These are phyloP conservation scores for Exophiala lecanii-corni DNA, from an alignment of 2,329 filamentous ascomycete genomes.

Conservation along the genomic window DNA sequence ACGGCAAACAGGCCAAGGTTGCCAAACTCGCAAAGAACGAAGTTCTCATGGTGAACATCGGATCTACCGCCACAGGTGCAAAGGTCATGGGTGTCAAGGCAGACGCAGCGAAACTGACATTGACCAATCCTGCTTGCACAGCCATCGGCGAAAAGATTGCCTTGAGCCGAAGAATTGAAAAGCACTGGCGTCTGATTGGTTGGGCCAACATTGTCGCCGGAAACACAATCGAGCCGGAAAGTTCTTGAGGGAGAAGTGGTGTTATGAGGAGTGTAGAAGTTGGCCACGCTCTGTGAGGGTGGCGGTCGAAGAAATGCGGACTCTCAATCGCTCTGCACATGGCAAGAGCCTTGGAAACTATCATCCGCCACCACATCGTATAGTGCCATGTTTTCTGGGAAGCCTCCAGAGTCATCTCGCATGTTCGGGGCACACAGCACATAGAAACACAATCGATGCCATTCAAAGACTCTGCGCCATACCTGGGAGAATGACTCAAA, in stretches of 20 bases:
- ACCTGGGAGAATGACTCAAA: no score
- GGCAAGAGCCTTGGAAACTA: no score
- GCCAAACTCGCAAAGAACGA: conserved; percentile 98
- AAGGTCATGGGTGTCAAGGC: conserved; percentile 97
- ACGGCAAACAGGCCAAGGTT: conserved; percentile 99
- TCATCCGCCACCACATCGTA: no score
- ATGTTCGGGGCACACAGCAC: no score
- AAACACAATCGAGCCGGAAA: conserved; percentile 43
- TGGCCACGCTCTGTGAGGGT: neutral
- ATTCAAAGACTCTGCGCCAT: no score
- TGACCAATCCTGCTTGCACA: conserved; percentile 93
- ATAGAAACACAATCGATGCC: no score
- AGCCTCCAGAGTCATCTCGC: no score
- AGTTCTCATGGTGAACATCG: conserved; percentile 99
- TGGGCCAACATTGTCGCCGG: conserved; percentile 73
- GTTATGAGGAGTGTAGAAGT: no score
- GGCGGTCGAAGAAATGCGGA: neutral
- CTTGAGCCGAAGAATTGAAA: conserved; percentile 92
- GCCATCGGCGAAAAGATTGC: conserved; percentile 98
- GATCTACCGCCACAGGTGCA: conserved; percentile 91
- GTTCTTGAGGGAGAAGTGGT: conserved; percentile 22
- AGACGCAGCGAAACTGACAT: conserved; percentile 89
- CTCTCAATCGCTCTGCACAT: no score
- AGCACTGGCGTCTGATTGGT: conserved; percentile 95
- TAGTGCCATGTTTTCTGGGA: no score